Evolutionary conservation across 257 asterid genomes (phyloP).

Genomic region (Galeopsis tetrahit): DNA sequence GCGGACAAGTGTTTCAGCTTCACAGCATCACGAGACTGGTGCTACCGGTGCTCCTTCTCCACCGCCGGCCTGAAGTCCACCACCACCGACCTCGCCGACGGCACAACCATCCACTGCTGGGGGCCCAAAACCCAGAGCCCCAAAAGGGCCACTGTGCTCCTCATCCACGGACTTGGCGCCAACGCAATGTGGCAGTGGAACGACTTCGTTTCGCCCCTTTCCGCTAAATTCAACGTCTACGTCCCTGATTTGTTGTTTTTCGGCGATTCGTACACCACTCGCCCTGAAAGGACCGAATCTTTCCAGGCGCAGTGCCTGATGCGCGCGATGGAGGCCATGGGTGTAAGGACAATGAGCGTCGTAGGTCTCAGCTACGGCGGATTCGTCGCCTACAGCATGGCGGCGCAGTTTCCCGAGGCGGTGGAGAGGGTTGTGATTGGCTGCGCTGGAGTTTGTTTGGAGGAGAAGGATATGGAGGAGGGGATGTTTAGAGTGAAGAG

Average conservation of each 20-base stretch:
- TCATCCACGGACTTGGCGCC: constrained; percentile 84
- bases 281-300: constrained; percentile 60
- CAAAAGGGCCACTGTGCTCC: constrained; percentile 55
- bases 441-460: constrained; percentile 76
- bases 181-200: constrained; percentile 97
- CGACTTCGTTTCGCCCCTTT: constrained; percentile 67
- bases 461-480: constrained; percentile 78
- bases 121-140: constrained; percentile 59
- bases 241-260: constrained; percentile 78
- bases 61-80: constrained; percentile 67
- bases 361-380: constrained; percentile 92
- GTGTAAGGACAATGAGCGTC: constrained; percentile 55
- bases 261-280: constrained; percentile 69
- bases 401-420: constrained; percentile 70
- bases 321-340: constrained; percentile 63
- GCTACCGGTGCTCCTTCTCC: constrained; percentile 65
- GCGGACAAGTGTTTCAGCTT: constrained; percentile 65
- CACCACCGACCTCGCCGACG: constrained; percentile 62
- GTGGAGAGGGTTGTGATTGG: constrained; percentile 71
- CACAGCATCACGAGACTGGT: constrained; percentile 59
- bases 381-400: constrained; percentile 78
- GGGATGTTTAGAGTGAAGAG: constrained; percentile 74
- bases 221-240: constrained; percentile 70
- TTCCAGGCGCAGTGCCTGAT: constrained; percentile 77
- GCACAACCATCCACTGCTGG: constrained; percentile 80